Evolutionary conservation across 768 basidiomycete species (phyloP).

Genomic region (Lactarius sp.): DNA sequence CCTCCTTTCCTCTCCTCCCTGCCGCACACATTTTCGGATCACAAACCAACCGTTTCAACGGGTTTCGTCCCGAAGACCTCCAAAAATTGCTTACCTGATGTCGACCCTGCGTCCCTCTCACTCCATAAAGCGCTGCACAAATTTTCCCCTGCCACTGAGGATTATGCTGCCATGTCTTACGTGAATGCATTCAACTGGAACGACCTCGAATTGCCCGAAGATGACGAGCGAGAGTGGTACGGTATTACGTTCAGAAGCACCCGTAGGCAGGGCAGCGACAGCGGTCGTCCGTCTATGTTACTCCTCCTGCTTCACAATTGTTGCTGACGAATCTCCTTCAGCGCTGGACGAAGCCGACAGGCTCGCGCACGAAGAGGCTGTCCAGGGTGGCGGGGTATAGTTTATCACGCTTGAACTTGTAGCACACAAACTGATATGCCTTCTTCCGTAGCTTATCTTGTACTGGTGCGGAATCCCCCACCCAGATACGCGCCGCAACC

Average conservation of each 20-base stretch:
- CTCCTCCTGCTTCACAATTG: not conserved
- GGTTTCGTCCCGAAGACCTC: conserved; percentile 48
- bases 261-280: conserved; percentile 66
- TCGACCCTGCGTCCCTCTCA: conserved; percentile 79
- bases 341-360: conserved; percentile 85
- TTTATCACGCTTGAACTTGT: not conserved
- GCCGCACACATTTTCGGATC: conserved; percentile 40
- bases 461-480: conserved; percentile 94
- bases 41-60: conserved; percentile 27
- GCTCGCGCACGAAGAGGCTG: conserved; percentile 88
- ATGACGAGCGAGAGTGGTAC: conserved; percentile 86
- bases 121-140: conserved; percentile 81
- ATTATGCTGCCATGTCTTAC: conserved; percentile 66
- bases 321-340: conserved; percentile 31
- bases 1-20: conserved; percentile 81
- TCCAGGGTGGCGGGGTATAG: conserved; percentile 78
- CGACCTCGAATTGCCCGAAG: conserved; percentile 57
- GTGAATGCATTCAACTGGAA: conserved; percentile 85
- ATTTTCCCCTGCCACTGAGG: conserved; percentile 54
- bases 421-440: not conserved
- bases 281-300: conserved; percentile 43
- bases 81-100: conserved; percentile 72
- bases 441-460: conserved; percentile 56
- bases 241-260: conserved; percentile 85
- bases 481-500: conserved; percentile 70